phyloP scores from a whole-genome alignment of 371 early-diverging fungal genomes.

The Apophysomyces elegans region DNA sequence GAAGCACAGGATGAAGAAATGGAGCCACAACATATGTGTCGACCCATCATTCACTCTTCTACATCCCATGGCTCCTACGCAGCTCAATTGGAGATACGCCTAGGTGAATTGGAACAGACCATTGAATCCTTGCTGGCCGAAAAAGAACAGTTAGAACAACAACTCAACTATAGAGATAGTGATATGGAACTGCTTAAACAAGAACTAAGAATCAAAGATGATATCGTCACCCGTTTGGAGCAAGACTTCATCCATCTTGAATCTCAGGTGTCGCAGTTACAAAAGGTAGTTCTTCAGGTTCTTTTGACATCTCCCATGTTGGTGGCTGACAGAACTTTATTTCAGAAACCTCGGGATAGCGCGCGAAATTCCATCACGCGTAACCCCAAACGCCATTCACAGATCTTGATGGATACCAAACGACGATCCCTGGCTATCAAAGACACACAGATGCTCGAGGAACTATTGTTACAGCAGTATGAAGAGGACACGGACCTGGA shows the following conservation, averaged over 20 bases:
- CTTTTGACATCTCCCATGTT: not conserved
- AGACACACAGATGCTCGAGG: constrained; percentile 46
- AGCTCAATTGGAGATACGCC: constrained; percentile 33
- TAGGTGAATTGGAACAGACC: constrained; percentile 27
- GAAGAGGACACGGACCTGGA: constrained; percentile 13
- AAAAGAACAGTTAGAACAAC: constrained; percentile 6
- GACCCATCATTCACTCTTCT: constrained; percentile 41
- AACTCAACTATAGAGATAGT: not conserved
- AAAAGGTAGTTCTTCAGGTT: constrained; percentile 7
- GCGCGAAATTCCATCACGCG: not conserved
- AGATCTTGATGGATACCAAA: constrained; percentile 52
- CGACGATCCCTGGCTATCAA: constrained; percentile 51
- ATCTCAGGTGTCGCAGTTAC: constrained; percentile 15
- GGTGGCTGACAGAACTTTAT: not conserved
- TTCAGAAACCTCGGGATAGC: not conserved
- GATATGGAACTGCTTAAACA: constrained; percentile 20
- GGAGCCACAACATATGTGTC: constrained; percentile 46
- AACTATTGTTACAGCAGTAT: constrained; percentile 32
- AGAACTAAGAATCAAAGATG: constrained; percentile 20
- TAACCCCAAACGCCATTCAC: constrained; percentile 49
- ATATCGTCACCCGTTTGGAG: constrained; percentile 17
- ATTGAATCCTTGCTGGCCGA: constrained; percentile 19
- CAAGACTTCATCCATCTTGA: constrained; percentile 18
- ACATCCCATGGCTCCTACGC: constrained; percentile 40
- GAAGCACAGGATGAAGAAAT: constrained; percentile 29